phyloP scores from a whole-genome alignment of 2,329 filamentous ascomycete genomes.

The Juglanconis sp. region DNA sequence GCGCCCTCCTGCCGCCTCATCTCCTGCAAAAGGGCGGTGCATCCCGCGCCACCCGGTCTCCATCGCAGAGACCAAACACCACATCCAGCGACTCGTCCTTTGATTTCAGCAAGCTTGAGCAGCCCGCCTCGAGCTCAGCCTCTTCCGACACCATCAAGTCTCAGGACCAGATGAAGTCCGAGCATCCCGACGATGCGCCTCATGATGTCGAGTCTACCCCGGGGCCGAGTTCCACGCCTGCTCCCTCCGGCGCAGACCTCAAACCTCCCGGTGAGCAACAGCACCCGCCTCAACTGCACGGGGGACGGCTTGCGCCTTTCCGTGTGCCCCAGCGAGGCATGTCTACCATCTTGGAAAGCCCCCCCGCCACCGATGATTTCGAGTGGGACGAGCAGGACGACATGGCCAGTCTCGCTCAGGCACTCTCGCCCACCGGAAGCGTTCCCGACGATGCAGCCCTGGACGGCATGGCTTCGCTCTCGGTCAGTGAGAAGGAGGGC shows the following conservation, averaged over 20 bases:
- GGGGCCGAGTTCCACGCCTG: constrained; percentile 4
- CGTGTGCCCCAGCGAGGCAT: constrained; percentile 18
- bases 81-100: constrained; percentile 14
- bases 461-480: constrained; percentile 37
- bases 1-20: constrained; percentile 26
- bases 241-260: constrained; percentile 4
- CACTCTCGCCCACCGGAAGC: constrained; percentile 23
- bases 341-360: constrained; percentile 27
- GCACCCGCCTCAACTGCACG: constrained; percentile 4
- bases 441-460: constrained; percentile 28
- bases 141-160: constrained; percentile 8
- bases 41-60: constrained; percentile 2
- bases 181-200: constrained; percentile 16
- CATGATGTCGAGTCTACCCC: constrained; percentile 11
- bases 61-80: constrained; percentile 7
- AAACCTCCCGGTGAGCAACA: constrained; percentile 9
- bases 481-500: constrained; percentile 33
- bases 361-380: constrained; percentile 34
- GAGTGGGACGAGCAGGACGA: constrained; percentile 35
- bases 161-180: constrained; percentile 16
- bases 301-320: constrained; percentile 18
- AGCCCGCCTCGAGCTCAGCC: constrained; percentile 7
- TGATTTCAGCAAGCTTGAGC: constrained; percentile 18
- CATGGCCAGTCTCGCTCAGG: constrained; percentile 21
- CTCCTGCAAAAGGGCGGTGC: constrained; percentile 17